A percentile compares a stretch with the other conserved stretches of the same genome.
Evolutionary conservation across 768 basidiomycete genomes (phyloP).

Genomic region (Tricholoma hemisulphureum): DNA sequence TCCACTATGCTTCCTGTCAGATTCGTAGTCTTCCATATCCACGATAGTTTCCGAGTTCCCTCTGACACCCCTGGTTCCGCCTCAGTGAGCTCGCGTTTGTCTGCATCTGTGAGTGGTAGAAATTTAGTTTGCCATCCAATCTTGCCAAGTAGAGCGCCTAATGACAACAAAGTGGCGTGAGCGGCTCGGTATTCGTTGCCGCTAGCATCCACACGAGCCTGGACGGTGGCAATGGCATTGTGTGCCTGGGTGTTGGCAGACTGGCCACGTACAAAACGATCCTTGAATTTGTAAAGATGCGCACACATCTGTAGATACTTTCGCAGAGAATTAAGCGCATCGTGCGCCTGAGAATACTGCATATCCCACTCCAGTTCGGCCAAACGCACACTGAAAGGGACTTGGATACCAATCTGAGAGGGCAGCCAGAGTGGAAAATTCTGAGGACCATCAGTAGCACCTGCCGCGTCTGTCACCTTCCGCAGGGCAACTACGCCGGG

Average conservation of each 20-base stretch:
- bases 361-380: slow-evolving; percentile 11
- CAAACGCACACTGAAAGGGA: background rate
- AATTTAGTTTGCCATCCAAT: slow-evolving; percentile 4
- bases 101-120: slow-evolving; percentile 3
- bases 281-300: slow-evolving; percentile 11
- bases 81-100: slow-evolving; percentile 13
- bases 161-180: background rate
- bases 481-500: background rate
- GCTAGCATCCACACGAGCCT: no score
- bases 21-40: slow-evolving; percentile 14
- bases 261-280: slow-evolving; percentile 7
- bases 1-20: background rate
- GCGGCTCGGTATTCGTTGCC: slow-evolving; percentile 13
- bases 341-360: slow-evolving; percentile 8
- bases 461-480: no score
- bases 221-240: background rate
- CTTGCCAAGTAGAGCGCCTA: background rate
- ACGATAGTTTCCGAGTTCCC: slow-evolving; percentile 11
- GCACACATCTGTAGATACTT: slow-evolving; percentile 5
- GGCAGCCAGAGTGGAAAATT: no score
- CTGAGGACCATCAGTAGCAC: background rate
- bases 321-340: slow-evolving; percentile 10
- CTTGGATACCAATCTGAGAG: background rate
- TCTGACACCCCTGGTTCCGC: slow-evolving; percentile 3
- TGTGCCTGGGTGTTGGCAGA: slow-evolving; percentile 8